Evolutionary conservation across 176 grass and related monocot species (phyloP).

Genomic region (Metroxylon sagu): DNA sequence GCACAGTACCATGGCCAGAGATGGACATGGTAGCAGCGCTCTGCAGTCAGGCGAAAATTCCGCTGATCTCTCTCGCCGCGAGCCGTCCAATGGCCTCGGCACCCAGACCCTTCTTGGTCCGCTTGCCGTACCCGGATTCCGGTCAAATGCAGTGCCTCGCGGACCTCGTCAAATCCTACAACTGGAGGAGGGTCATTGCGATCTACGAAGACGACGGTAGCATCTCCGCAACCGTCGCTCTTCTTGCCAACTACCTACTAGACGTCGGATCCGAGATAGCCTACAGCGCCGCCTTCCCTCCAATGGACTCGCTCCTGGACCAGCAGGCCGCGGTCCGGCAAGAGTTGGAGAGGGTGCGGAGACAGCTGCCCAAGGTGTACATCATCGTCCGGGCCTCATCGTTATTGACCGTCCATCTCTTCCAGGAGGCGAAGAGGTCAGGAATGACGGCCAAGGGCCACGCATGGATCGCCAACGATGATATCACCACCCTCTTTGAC

Average conservation of each 20-base stretch:
- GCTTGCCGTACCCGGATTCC: conserved; percentile 13
- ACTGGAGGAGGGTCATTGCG: conserved; percentile 18
- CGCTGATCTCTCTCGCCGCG: conserved; percentile 11
- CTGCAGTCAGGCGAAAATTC: neutral
- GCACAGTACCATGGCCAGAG: conserved; percentile 20
- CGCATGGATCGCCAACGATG: conserved; percentile 23
- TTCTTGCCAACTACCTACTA: conserved; percentile 12
- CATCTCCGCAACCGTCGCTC: neutral
- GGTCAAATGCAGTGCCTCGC: conserved; percentile 12
- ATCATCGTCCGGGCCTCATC: conserved; percentile 18
- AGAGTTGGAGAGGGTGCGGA: conserved; percentile 6
- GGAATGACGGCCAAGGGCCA: conserved; percentile 10
- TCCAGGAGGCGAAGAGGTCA: conserved; percentile 18
- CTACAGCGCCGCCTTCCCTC: neutral
- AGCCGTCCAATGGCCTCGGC: neutral
- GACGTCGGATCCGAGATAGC: conserved; percentile 4
- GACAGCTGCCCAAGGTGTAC: conserved; percentile 24
- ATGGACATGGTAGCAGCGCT: neutral
- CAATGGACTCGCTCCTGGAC: neutral
- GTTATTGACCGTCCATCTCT: conserved; percentile 2
- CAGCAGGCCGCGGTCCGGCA: neutral
- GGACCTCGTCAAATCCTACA: conserved; percentile 15
- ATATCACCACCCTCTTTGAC: conserved; percentile 23
- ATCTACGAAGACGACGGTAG: conserved; percentile 31
- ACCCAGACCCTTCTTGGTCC: conserved; percentile 3